Evolutionary conservation across 2,329 filamentous ascomycete species (phyloP).

Genomic region (Penicillium sp.): DNA sequence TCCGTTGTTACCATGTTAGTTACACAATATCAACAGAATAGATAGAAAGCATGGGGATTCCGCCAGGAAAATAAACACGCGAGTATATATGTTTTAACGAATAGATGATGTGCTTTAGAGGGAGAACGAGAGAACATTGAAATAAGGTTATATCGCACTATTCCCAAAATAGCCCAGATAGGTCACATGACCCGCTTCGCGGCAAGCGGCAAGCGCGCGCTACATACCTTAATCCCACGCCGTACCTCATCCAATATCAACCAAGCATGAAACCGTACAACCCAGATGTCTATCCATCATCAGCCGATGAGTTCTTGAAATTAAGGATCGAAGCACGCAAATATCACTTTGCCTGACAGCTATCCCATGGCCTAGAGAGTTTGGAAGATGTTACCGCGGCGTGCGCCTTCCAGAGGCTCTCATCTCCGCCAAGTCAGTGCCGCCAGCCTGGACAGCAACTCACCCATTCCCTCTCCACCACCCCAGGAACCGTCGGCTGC

Average conservation of each 20-base stretch:
- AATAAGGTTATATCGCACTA: too few species aligned
- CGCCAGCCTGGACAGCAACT: slow-evolving; percentile 35
- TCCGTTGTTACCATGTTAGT: too few species aligned
- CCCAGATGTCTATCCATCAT: background rate
- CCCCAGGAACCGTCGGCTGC: slow-evolving; percentile 18
- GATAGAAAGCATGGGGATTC: too few species aligned
- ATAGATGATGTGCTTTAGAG: too few species aligned
- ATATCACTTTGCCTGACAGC: background rate
- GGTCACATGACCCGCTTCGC: background rate
- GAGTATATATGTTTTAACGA: too few species aligned
- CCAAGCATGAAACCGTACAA: background rate
- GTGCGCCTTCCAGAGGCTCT: slow-evolving; percentile 36
- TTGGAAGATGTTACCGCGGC: slow-evolving; percentile 32
- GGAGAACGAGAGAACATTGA: too few species aligned
- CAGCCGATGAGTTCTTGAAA: background rate
- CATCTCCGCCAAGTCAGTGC: slow-evolving; percentile 40
- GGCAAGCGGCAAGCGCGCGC: background rate
- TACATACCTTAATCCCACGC: background rate
- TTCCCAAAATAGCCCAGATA: too few species aligned
- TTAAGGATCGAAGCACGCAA: background rate
- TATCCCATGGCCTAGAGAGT: background rate
- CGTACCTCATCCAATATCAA: background rate
- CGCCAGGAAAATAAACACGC: too few species aligned
- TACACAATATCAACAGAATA: too few species aligned
- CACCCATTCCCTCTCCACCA: slow-evolving; percentile 24